Base-by-base conservation (phyloP, 805 yeast genomes). In the Myxozyma lipomycoides region DNA sequence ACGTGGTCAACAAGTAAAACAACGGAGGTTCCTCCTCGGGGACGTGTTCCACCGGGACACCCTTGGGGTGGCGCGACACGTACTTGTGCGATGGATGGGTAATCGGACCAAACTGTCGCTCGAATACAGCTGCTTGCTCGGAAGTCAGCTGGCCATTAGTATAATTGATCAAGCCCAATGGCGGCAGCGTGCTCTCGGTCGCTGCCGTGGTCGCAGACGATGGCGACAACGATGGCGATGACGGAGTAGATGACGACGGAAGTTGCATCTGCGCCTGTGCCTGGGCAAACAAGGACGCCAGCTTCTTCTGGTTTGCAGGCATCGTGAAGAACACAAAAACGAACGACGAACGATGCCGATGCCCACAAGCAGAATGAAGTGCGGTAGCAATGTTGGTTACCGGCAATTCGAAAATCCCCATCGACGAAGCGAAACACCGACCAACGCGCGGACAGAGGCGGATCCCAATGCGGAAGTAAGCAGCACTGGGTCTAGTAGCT, bases 1-100 rank as follows among this genome's bases (percentile, higher is more conserved):
- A 93, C 1, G 98, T 91, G 51, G 87, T 77, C 44, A 93, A 70
- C 52, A 86, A 78, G 46, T 85, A 81, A 58, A 77, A 76, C 62
- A 87, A 86, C 19, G 96, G 91, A 4, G 97, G 97, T 49, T 90
- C 91, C 67, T 89, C 96, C 38, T 82, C 81, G 56, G 55, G 61
- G 30, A 61, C 48, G 40, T 39, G 46, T 12, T 46, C 38, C 7
- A 55, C 75, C 7, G 80, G 80, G 45, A 34, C 23, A 21, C 55
- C 61, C 45, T 39, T 46, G 23, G 60, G 49, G 43, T 50, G 51
- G 34, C 36, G 51, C 34, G 60, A 41, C 12, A 42, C 46, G 30
- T 45, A 50, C 17, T 43, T 44, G 21, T 57, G 51, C 5, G 57
- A 48, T 23, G 59, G 55, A 34, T 56, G 57, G 34, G 45, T 10